Base-by-base conservation (phyloP, 805 yeast genomes). In the Saccharomycopsis javanensis region DNA sequence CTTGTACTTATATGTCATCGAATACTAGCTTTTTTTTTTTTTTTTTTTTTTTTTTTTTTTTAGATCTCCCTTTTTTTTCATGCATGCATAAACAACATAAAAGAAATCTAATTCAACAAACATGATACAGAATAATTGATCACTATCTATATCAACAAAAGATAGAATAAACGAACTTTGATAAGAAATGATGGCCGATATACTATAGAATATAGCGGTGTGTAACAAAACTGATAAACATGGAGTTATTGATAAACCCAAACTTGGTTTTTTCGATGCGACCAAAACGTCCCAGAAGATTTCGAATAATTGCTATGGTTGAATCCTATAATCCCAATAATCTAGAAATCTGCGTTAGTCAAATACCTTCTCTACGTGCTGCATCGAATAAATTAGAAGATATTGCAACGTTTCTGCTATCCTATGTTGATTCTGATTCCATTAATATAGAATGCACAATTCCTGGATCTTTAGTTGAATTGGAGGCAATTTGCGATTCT, bases 291-390 rank as follows among this genome's bases (percentile, higher is more conserved):
- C 8, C 56, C 48, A 27, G 31, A 34, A 16, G 52, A 25, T 30
- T 55, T 16, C 37, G 57, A 27, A 50, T 55, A 38, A 37, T 55
- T 25, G 57, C 57, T 5, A 25, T 18, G 31, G 42, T 55, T 13
- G 57, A 34, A 15, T 13, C 33, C 2, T 54, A 46, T 30, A 20
- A 31, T 34, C 30, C 28, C 23, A 16, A 27, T 5, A n/a, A 28
- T 11, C 20, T n/a, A 18, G 35, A 18, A 30, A 50, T 55, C 18
- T 37, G 25, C 13, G 51, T 55, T 16, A 50, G 28, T 6, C 53
- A 53, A 25, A 37, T 55, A 7, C 57, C 57, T 16, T 25, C 57
- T 35, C 28, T 55, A n/a, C 16, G 50, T 2, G 4, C n/a, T 11
- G 15, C 5, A 15, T 30, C 30, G 4, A 20, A 42, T 42, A 7